These are phyloP conservation scores for Mycena rebaudengoi DNA, from an alignment of 768 basidiomycete genomes.

Conservation along the genomic window DNA sequence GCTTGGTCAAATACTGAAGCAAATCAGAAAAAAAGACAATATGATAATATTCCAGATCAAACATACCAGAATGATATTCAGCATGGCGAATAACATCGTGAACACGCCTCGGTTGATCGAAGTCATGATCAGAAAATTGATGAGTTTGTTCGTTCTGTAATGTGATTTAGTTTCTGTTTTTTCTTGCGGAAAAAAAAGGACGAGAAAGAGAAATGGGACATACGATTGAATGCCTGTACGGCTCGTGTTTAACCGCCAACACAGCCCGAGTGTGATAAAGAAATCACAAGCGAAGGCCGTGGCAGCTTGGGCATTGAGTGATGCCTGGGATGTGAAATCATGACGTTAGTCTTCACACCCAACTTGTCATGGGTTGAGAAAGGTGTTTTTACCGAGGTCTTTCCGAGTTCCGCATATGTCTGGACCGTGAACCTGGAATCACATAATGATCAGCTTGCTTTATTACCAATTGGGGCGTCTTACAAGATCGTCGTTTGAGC, in stretches of 20 bases:
- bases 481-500: not conserved
- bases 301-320: not conserved
- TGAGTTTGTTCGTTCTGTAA: not conserved
- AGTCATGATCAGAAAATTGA: slow-evolving; percentile 11
- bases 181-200: no score
- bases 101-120: not conserved
- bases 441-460: not conserved
- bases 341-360: not conserved
- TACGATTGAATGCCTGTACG: slow-evolving; percentile 3
- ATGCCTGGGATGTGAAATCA: not conserved
- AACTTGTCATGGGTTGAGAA: not conserved
- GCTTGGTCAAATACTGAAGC: no score
- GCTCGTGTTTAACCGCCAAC: not conserved
- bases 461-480: not conserved
- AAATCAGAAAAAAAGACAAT: no score
- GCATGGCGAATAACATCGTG: not conserved
- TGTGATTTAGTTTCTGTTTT: no score
- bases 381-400: not conserved
- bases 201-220: no score
- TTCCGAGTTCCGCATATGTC: not conserved
- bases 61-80: no score
- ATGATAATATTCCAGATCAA: no score
- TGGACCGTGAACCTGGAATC: not conserved
- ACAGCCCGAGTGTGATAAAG: not conserved
- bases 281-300: not conserved